Evolutionary conservation across 2,329 filamentous ascomycete species (phyloP).

Genomic region (Xylaria sp.): DNA sequence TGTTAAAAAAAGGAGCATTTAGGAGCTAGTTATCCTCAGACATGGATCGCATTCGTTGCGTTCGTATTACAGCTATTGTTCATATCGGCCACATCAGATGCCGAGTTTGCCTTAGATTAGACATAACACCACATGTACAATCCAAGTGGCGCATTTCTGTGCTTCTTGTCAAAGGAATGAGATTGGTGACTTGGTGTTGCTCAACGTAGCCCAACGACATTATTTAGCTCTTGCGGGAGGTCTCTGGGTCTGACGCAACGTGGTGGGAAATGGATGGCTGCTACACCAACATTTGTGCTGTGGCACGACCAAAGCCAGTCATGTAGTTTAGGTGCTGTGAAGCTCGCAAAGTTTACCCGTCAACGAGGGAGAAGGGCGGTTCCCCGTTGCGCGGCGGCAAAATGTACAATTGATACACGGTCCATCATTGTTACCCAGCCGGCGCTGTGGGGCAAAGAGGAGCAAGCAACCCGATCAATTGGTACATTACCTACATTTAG

Average conservation of each 20-base stretch:
- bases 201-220: neutral
- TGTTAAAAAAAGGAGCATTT: slow-evolving; percentile 28
- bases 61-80: slow-evolving; percentile 19
- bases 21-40: slow-evolving; percentile 18
- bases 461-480: too few relatives aligned
- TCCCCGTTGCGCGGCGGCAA: slow-evolving; percentile 8
- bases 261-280: slow-evolving; percentile 23
- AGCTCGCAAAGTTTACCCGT: slow-evolving; percentile 6
- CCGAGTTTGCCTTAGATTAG: slow-evolving; percentile 14
- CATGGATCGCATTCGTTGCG: slow-evolving; percentile 23
- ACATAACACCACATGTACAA: slow-evolving; percentile 21
- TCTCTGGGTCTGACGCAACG: slow-evolving; percentile 10
- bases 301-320: slow-evolving; percentile 13
- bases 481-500: too few relatives aligned
- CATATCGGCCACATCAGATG: slow-evolving; percentile 16
- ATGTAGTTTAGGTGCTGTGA: neutral
- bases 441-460: too few relatives aligned
- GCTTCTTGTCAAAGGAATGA: neutral
- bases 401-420: neutral
- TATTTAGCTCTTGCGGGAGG: neutral
- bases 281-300: slow-evolving; percentile 16
- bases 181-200: neutral
- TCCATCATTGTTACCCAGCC: neutral
- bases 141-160: neutral
- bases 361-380: slow-evolving; percentile 7